phyloP scores from a whole-genome alignment of 441 rosid genomes.

The Bruguiera hainesii region DNA sequence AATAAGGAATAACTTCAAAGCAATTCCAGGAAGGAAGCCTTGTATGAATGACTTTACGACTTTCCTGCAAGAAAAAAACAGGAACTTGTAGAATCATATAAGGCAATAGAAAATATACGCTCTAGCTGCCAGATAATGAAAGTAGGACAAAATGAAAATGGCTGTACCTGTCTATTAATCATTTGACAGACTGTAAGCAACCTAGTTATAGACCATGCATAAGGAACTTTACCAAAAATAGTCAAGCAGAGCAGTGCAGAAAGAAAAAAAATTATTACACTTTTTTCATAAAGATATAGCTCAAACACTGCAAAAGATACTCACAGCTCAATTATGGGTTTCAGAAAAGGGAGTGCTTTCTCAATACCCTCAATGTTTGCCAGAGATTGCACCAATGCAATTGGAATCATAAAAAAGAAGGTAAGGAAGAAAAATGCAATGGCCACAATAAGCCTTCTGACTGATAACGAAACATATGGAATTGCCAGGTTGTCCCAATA shows the following conservation, averaged over 20 bases:
- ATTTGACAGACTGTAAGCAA: background rate
- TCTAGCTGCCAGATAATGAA: background rate
- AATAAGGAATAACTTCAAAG: slow-evolving; percentile 83
- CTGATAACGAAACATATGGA: slow-evolving; percentile 76
- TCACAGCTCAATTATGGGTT: slow-evolving; percentile 71
- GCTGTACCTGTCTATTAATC: background rate
- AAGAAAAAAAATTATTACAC: background rate
- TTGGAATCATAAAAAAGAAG: slow-evolving; percentile 98
- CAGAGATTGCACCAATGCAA: slow-evolving; percentile 87
- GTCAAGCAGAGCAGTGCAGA: background rate
- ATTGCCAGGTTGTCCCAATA: slow-evolving; percentile 85
- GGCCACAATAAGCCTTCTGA: slow-evolving; percentile 62
- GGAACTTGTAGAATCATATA: background rate
- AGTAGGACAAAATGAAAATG: background rate
- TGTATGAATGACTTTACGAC: slow-evolving; percentile 72
- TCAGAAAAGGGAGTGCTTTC: slow-evolving; percentile 77
- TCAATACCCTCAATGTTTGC: slow-evolving; percentile 92
- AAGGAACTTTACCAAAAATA: background rate
- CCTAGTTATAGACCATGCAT: background rate
- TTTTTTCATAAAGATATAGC: background rate
- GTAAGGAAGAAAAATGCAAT: slow-evolving; percentile 87
- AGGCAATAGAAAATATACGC: background rate
- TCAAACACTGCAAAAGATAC: slow-evolving; percentile 26
- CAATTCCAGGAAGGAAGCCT: slow-evolving; percentile 96
- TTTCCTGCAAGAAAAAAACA: slow-evolving; percentile 38